phyloP scores from a whole-genome alignment of 1,284 basidiomycete species.

The Fistulina hepatica region DNA sequence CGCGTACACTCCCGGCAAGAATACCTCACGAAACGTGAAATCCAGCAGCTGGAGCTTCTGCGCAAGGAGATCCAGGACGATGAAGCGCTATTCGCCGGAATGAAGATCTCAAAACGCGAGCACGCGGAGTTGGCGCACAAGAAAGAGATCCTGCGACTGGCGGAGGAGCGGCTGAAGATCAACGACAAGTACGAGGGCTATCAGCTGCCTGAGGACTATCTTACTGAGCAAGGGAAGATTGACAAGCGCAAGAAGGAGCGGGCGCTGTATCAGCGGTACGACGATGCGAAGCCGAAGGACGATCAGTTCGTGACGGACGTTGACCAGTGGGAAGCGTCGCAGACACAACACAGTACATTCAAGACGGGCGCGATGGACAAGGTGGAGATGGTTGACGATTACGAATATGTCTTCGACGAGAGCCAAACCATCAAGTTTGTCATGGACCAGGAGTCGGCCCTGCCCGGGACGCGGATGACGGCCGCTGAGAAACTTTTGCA shows the following conservation, averaged over 20 bases:
- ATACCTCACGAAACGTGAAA: conserved; percentile 92
- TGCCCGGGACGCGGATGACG: conserved; percentile 68
- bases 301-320: conserved; percentile 93
- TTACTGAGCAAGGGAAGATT: conserved; percentile 98
- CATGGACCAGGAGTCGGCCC: conserved; percentile 54
- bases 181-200: conserved; percentile 94
- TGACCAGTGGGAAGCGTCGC: conserved; percentile 92
- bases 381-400: conserved; percentile 67
- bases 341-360: conserved; percentile 84
- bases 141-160: conserved; percentile 84
- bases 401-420: conserved; percentile 98
- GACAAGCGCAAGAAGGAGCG: conserved; percentile 95
- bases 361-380: conserved; percentile 86
- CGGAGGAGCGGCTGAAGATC: conserved; percentile 89
- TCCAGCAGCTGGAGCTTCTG: conserved; percentile 91
- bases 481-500: conserved; percentile 83
- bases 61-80: conserved; percentile 91
- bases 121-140: conserved; percentile 77
- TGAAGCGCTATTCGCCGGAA: conserved; percentile 77
- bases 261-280: conserved; percentile 89
- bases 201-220: conserved; percentile 91
- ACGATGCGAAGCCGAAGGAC: conserved; percentile 81
- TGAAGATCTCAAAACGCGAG: conserved; percentile 84
- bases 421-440: conserved; percentile 94
- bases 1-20: conserved; percentile 84